Conservation (phyloP, 306 rosid species). For the Senna tora region DNA sequence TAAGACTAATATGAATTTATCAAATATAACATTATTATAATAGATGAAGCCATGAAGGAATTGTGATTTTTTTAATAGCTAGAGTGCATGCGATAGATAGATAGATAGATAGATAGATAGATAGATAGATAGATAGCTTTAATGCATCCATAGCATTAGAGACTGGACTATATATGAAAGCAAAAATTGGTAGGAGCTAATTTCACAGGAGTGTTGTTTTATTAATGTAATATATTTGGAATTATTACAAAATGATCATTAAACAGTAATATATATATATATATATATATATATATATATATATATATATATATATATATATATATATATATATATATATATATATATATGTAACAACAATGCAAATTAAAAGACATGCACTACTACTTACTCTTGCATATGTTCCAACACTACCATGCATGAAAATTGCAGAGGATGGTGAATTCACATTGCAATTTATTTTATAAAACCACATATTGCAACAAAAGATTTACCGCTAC, state of each 20-base stretch:
- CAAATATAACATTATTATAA: too few relatives aligned
- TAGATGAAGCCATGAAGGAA: too few relatives aligned
- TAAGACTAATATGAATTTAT: too few relatives aligned
- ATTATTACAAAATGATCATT: not conserved
- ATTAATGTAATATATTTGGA: not conserved
- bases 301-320: not conserved
- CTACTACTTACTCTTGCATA: not conserved
- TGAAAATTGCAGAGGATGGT: constrained; percentile 2
- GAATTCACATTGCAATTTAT: constrained; percentile 37
- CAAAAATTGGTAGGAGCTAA: too few relatives aligned
- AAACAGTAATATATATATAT: not conserved
- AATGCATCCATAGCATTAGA: too few relatives aligned
- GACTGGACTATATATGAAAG: too few relatives aligned
- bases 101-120: too few relatives aligned
- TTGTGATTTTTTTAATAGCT: too few relatives aligned
- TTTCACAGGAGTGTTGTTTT: too few relatives aligned
- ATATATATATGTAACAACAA: not conserved
- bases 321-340: not conserved
- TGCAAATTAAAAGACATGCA: constrained; percentile 24
- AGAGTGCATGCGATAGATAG: too few relatives aligned
- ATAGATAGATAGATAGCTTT: too few relatives aligned
- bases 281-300: not conserved
- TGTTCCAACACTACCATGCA: constrained; percentile 22
- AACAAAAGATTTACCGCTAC: not conserved
- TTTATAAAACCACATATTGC: not conserved